These are phyloP conservation scores for Candida pseudofarinosa DNA, from an alignment of 805 yeast species.

Conservation along the genomic window DNA sequence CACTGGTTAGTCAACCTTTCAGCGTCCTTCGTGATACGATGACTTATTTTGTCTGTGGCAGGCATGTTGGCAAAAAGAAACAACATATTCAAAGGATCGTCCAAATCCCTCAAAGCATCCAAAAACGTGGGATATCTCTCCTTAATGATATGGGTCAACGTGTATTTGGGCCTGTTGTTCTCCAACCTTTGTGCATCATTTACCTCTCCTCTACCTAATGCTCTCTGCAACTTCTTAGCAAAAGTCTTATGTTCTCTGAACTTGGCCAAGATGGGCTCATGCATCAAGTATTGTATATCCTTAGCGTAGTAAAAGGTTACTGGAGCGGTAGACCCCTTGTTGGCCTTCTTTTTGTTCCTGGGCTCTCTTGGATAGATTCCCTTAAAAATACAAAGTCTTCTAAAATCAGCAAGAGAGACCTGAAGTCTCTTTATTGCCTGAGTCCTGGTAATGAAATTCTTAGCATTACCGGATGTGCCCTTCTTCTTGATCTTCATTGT, in stretches of 20 bases:
- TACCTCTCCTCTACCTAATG: constrained; percentile 89
- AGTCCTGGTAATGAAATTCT: constrained; percentile 87
- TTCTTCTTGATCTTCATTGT: constrained; percentile 75
- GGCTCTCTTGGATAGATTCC: constrained; percentile 98
- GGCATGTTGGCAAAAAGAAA: constrained; percentile 94
- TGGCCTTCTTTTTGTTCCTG: constrained; percentile 90
- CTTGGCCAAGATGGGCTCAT: constrained; percentile 87
- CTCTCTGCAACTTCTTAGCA: constrained; percentile 83
- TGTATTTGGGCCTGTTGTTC: constrained; percentile 74
- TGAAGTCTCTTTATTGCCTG: constrained; percentile 92
- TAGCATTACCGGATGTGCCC: constrained; percentile 84
- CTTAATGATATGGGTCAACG: constrained; percentile 83
- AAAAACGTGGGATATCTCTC: constrained; percentile 93
- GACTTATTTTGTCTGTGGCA: constrained; percentile 77
- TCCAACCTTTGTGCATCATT: constrained; percentile 85
- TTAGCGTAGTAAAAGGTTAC: constrained; percentile 90
- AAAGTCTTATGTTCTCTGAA: constrained; percentile 96
- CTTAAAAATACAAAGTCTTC: constrained; percentile 94
- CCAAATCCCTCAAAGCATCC: constrained; percentile 90
- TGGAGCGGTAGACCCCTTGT: constrained; percentile 96
- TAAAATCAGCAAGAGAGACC: constrained; percentile 91
- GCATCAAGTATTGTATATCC: constrained; percentile 91
- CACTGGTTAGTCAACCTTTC: constrained; percentile 86
- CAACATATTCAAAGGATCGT: constrained; percentile 93
- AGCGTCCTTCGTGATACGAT: constrained; percentile 84